phyloP scores from a whole-genome alignment of 73 alveolate species.

The Paramecium primaurelia region DNA sequence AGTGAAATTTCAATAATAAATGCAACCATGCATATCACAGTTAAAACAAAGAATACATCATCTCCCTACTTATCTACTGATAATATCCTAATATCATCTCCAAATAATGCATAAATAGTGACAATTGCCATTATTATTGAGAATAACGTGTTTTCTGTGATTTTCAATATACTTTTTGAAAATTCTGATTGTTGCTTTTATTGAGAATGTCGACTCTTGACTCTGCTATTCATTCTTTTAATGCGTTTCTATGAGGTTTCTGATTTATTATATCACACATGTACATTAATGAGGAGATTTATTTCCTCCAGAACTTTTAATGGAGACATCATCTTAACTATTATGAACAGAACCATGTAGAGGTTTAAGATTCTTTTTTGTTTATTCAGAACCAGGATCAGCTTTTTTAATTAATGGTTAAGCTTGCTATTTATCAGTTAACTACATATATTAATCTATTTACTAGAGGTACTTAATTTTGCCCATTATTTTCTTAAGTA shows the following conservation, averaged over 20 bases:
- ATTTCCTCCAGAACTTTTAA: background rate
- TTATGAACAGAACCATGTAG: background rate
- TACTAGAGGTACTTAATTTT: background rate
- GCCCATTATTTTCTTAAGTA: background rate
- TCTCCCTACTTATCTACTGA: constrained; percentile 56
- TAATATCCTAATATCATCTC: constrained; percentile 78
- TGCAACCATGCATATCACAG: constrained; percentile 43
- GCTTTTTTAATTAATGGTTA: background rate
- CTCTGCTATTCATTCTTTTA: background rate
- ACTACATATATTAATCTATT: background rate
- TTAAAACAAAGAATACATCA: constrained; percentile 46
- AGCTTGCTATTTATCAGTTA: background rate
- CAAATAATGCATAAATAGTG: constrained; percentile 86
- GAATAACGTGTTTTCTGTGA: background rate
- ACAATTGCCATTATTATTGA: constrained; percentile 71
- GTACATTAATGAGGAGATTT: background rate
- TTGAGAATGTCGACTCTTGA: background rate
- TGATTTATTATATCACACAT: background rate
- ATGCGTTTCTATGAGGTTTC: background rate
- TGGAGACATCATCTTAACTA: background rate
- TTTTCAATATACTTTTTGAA: background rate
- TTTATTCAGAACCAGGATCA: background rate
- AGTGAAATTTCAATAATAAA: constrained; percentile 59
- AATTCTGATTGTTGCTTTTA: background rate
- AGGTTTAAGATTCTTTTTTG: background rate